These are phyloP conservation scores for Biscogniauxia mediterranea DNA, from an alignment of 2,329 filamentous ascomycete genomes.

Conservation along the genomic window DNA sequence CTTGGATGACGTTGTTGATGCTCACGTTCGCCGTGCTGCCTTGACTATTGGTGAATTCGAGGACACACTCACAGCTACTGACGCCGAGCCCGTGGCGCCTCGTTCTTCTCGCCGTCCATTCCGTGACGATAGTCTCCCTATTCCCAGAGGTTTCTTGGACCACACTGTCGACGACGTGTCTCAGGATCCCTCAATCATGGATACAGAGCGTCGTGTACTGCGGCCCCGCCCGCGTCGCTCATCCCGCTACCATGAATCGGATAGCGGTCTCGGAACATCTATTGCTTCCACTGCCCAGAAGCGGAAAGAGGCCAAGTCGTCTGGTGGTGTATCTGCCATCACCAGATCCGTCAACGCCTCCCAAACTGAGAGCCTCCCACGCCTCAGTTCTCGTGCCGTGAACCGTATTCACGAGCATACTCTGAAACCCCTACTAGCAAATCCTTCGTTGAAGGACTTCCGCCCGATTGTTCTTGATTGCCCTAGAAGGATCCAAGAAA, in stretches of 20 bases:
- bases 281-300: conserved; percentile 62
- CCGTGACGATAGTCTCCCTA: conserved; percentile 56
- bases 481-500: conserved; percentile 74
- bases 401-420: conserved; percentile 79
- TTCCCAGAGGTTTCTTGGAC: conserved; percentile 59
- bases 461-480: conserved; percentile 76
- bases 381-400: conserved; percentile 67
- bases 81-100: conserved; percentile 37
- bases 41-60: conserved; percentile 66
- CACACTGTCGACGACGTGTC: conserved; percentile 53
- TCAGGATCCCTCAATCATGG: conserved; percentile 31
- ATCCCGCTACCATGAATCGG: conserved; percentile 69
- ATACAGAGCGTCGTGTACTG: conserved; percentile 48
- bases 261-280: conserved; percentile 86
- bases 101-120: conserved; percentile 42
- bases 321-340: conserved; percentile 53
- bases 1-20: conserved; percentile 70
- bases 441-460: conserved; percentile 74
- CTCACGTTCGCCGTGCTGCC: conserved; percentile 66
- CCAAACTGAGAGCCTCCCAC: conserved; percentile 49
- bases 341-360: conserved; percentile 56
- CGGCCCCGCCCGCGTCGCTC: conserved; percentile 55
- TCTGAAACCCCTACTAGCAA: conserved; percentile 72
- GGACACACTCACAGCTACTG: conserved; percentile 53
- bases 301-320: conserved; percentile 41